phyloP scores from a whole-genome alignment of 345 rosid species.

The Durio zibethinus region DNA sequence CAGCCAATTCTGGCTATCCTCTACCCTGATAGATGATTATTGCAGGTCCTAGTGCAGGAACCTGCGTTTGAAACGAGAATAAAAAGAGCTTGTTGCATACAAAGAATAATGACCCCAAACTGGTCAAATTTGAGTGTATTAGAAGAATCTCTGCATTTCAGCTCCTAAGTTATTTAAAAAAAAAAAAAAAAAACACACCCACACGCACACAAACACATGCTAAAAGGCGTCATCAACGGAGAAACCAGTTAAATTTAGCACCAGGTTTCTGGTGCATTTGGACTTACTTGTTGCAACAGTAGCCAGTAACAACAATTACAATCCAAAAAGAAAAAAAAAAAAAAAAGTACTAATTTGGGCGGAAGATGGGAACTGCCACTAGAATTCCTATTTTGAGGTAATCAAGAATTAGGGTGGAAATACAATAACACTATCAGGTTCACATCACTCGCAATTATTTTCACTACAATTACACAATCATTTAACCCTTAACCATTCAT shows the following conservation, averaged over 20 bases:
- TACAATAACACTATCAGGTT: too few relatives aligned
- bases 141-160: neutral
- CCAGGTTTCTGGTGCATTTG: too few relatives aligned
- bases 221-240: too few relatives aligned
- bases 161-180: too few relatives aligned
- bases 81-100: neutral
- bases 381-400: neutral
- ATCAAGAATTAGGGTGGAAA: neutral
- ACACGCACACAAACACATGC: too few relatives aligned
- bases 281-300: neutral
- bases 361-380: neutral
- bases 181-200: too few relatives aligned
- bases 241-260: too few relatives aligned
- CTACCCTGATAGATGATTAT: constrained; percentile 21
- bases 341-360: neutral
- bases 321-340: neutral
- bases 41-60: neutral
- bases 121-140: neutral
- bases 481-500: neutral
- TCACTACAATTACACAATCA: neutral
- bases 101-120: neutral
- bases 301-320: neutral
- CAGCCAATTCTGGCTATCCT: constrained; percentile 15
- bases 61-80: neutral
- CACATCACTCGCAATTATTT: neutral